Base-by-base conservation (phyloP, 1,284 basidiomycete species). In the Apiotrichum gracile region DNA sequence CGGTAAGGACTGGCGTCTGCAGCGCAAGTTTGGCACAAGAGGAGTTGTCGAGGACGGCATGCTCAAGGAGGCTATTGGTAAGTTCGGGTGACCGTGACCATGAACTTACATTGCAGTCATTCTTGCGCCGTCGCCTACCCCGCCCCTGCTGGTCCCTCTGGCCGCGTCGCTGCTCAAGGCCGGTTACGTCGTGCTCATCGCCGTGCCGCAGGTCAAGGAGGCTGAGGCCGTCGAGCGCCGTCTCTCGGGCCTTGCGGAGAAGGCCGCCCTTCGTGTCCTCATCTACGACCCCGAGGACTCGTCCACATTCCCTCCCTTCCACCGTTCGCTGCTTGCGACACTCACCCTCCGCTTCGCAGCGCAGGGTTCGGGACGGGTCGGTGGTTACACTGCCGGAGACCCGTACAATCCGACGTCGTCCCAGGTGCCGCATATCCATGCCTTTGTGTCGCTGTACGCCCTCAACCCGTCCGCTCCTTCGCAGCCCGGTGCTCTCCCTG, bases 271-370 rank as follows among this genome's bases (percentile, higher is more conserved):
- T 14, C 60, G 73, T n/a, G 73, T 74, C 0, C 58, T 75, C 29
- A 72, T 73, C 43, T 74, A 73, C 47, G 67, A 73, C 58, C 69
- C 72, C 5, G 72, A 72, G 42, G 72, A 75, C 44, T 65, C 66
- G 8, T 56, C 66, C 26, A 74, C 72, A 0, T 71, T 74, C 62
- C 70, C 71, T 1, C 67, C 73, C 3, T 75, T 75, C 66, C 70
- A 73, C 54, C 68, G 72, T 14, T 71, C 69, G 9, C 64, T 75
- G 6, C 60, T 67, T 3, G 73, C 73, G 9, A 74, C 73, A 1
- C 58, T 75, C 10, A 72, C 71, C 0, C 62, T 73, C 8, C 67
- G 72, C 10, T 75, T 70, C 66, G 65, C 72, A 1, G 65, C 67
- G 2, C 22, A 34, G 12, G 43, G 41, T 16, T 33, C 45, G 21